These are phyloP conservation scores for Eucalyptus grandis DNA, from an alignment of 345 rosid genomes.

Conservation along the genomic window DNA sequence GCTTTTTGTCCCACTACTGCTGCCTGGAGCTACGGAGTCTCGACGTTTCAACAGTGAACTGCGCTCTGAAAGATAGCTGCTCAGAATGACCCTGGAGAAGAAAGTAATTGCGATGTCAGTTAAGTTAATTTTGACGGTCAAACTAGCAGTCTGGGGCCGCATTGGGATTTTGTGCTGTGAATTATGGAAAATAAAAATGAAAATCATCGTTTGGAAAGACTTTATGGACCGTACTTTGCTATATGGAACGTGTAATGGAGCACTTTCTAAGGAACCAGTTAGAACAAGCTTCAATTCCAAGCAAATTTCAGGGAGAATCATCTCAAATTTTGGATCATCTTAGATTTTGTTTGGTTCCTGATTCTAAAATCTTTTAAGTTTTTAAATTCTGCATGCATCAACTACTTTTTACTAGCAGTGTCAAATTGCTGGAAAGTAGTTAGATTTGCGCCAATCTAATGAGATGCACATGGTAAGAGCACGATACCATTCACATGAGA, in stretches of 20 bases:
- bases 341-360: not conserved
- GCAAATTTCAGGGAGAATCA: not conserved
- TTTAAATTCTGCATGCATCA: not conserved
- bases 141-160: not conserved
- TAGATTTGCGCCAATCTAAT: not conserved
- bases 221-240: not conserved
- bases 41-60: not conserved
- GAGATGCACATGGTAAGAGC: not conserved
- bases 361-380: not conserved
- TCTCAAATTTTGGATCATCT: not conserved
- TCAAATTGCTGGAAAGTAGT: not conserved
- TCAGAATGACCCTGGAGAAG: not conserved
- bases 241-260: not conserved
- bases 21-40: not conserved
- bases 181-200: not conserved
- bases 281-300: not conserved
- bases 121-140: not conserved
- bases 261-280: not conserved
- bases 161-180: not conserved
- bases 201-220: not conserved
- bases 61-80: not conserved
- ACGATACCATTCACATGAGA: not conserved
- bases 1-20: not conserved
- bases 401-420: not conserved
- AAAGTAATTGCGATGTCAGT: not conserved